A percentile compares a stretch with the other conserved stretches of the same genome.
phyloP scores from a whole-genome alignment of 2,329 filamentous ascomycete genomes.

The Penicillium fuscoglaucum region DNA sequence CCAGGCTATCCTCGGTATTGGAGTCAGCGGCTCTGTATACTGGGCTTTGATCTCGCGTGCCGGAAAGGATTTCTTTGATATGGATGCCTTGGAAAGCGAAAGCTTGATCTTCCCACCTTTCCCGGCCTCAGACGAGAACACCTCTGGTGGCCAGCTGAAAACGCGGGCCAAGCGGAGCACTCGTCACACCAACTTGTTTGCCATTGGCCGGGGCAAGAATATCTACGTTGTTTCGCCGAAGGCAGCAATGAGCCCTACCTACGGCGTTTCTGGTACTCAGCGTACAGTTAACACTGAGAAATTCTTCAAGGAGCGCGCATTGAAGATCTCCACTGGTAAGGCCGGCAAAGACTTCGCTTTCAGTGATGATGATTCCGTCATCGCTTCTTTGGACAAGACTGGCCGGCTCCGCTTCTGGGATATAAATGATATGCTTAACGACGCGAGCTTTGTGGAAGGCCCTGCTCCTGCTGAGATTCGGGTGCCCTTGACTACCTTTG shows the following conservation, averaged over 20 bases:
- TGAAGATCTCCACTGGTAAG: conserved; percentile 96
- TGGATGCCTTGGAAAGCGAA: conserved; percentile 76
- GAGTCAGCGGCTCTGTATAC: conserved; percentile 94
- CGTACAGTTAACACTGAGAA: conserved; percentile 79
- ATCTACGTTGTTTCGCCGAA: conserved; percentile 80
- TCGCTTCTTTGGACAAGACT: conserved; percentile 95
- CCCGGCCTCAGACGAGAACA: conserved; percentile 81
- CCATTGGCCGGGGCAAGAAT: conserved; percentile 90
- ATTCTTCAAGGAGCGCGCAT: conserved; percentile 79
- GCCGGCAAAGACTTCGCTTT: conserved; percentile 98
- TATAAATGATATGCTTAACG: conserved; percentile 71
- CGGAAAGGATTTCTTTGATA: conserved; percentile 75
- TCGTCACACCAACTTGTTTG: conserved; percentile 88
- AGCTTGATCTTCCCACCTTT: conserved; percentile 89
- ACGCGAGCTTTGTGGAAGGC: conserved; percentile 44
- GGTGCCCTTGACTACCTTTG: conserved; percentile 80
- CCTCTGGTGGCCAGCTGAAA: conserved; percentile 89
- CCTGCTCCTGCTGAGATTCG: conserved; percentile 70
- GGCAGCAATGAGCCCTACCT: conserved; percentile 52
- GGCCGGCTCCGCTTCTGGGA: conserved; percentile 98
- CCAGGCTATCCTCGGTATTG: conserved; percentile 87
- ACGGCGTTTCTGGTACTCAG: conserved; percentile 52
- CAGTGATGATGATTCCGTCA: conserved; percentile 91
- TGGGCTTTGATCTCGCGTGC: conserved; percentile 80
- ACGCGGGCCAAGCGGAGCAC: conserved; percentile 89